phyloP scores from a whole-genome alignment of 1,139 yeast genomes.

The Blastobotrys petasosporus region DNA sequence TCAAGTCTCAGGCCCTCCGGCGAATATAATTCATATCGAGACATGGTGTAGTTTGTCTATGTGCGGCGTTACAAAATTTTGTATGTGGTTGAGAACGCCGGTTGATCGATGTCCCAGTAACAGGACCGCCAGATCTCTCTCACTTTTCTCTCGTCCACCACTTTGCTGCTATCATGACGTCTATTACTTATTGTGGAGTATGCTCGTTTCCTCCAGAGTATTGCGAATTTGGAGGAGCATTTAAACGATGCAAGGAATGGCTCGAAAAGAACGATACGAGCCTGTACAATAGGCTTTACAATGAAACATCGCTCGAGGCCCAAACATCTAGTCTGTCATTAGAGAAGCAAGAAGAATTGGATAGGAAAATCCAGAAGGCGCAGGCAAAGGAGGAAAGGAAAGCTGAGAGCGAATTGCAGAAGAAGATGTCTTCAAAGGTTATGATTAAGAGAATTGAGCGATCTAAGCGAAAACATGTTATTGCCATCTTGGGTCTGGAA shows the following conservation, averaged over 20 bases:
- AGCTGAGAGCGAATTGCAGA: conserved; percentile 77
- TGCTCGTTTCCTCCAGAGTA: conserved; percentile 89
- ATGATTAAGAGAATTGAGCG: conserved; percentile 82
- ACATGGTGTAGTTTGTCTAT: conserved; percentile 11
- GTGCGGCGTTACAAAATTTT: not conserved
- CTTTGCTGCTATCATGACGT: too few species aligned
- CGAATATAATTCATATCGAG: conserved; percentile 65
- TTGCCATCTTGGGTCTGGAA: conserved; percentile 82
- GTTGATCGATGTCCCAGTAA: not conserved
- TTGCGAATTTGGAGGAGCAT: conserved; percentile 84
- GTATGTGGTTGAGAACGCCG: not conserved
- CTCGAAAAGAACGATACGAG: conserved; percentile 53
- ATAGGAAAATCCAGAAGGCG: conserved; percentile 74
- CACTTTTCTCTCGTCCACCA: too few species aligned
- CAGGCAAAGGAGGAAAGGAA: conserved; percentile 88
- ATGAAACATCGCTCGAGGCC: conserved; percentile 39
- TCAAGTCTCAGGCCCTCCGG: conserved; percentile 92
- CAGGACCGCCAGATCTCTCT: not conserved
- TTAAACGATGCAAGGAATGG: conserved; percentile 84
- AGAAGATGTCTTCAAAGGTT: conserved; percentile 73
- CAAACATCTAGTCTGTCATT: conserved; percentile 52
- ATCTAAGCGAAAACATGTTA: conserved; percentile 81
- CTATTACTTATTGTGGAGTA: conserved; percentile 61
- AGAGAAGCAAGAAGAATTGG: conserved; percentile 78
- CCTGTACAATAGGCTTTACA: conserved; percentile 54